Evolutionary conservation across 2,329 filamentous ascomycete genomes (phyloP).

Genomic region (Calonectria naviculata): DNA sequence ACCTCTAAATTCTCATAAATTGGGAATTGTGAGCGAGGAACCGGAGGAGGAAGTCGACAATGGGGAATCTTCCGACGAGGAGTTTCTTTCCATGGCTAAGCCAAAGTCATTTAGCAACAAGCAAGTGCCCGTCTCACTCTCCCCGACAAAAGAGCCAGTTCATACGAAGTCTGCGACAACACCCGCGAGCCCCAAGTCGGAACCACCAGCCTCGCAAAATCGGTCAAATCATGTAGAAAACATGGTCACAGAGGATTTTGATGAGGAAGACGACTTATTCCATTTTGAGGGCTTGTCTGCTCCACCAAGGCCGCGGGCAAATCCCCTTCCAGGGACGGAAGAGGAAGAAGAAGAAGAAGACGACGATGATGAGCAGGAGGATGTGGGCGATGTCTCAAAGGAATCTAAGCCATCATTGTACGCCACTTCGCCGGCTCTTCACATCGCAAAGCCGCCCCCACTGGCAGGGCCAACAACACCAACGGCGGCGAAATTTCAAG

Average conservation of each 20-base stretch:
- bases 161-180: conserved; percentile 16
- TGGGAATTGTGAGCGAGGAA: conserved; percentile 41
- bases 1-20: conserved; percentile 29
- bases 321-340: conserved; percentile 39
- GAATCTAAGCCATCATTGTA: conserved; percentile 45
- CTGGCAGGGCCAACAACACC: conserved; percentile 44
- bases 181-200: conserved; percentile 4
- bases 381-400: conserved; percentile 43
- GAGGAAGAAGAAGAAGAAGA: conserved; percentile 45
- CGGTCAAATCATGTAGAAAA: not conserved
- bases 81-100: conserved; percentile 54
- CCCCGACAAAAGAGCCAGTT: conserved; percentile 23
- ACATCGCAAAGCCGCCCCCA: conserved; percentile 47
- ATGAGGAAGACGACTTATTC: conserved; percentile 56
- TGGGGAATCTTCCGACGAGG: conserved; percentile 52
- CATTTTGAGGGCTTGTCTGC: conserved; percentile 55
- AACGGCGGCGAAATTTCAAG: conserved; percentile 47
- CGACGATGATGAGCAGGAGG: conserved; percentile 43
- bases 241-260: conserved; percentile 16
- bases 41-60: conserved; percentile 38
- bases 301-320: conserved; percentile 39
- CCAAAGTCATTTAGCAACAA: conserved; percentile 45
- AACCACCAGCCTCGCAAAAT: conserved; percentile 13
- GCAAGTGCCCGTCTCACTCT: conserved; percentile 30
- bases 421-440: conserved; percentile 57